These are phyloP conservation scores for Leucosporidium scottii DNA, from an alignment of 768 basidiomycete species.

Conservation along the genomic window DNA sequence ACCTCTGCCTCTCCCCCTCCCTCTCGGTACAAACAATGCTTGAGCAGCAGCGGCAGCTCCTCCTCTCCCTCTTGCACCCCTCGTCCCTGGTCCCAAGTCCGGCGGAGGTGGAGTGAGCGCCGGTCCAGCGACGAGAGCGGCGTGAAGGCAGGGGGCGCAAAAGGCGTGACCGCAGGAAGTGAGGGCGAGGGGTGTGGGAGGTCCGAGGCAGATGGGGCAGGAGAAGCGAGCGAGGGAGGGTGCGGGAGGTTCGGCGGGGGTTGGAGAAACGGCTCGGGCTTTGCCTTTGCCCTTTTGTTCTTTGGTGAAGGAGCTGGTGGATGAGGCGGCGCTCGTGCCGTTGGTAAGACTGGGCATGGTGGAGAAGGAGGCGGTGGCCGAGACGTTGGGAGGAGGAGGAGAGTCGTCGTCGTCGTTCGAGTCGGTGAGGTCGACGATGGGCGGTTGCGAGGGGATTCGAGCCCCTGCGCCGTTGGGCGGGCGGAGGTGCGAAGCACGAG, in stretches of 20 bases:
- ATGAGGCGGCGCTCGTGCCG: background rate
- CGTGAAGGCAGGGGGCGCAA: constrained; percentile 33
- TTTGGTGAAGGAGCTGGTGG: background rate
- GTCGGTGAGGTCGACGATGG: background rate
- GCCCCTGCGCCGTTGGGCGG: too few species aligned
- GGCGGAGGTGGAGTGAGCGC: constrained; percentile 24
- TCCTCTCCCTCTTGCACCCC: background rate
- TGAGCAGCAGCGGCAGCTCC: background rate
- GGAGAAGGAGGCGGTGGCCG: too few species aligned
- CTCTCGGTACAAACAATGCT: background rate
- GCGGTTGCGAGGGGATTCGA: too few species aligned
- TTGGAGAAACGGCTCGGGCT: background rate
- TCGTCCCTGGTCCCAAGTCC: background rate
- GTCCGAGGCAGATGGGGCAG: constrained; percentile 33
- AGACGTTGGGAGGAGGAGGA: too few species aligned
- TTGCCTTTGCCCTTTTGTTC: constrained; percentile 22
- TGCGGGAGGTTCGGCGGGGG: background rate
- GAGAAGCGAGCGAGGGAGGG: constrained; percentile 24
- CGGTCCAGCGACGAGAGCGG: constrained; percentile 29
- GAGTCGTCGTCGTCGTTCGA: constrained; percentile 3
- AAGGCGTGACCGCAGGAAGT: constrained; percentile 33
- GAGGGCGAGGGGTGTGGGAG: constrained; percentile 29
- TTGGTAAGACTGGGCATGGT: too few species aligned
- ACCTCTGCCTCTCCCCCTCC: background rate
- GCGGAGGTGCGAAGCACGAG: too few species aligned